These are phyloP conservation scores for Sphaerulina musiva DNA, from an alignment of 2,329 filamentous ascomycete species.

Conservation along the genomic window DNA sequence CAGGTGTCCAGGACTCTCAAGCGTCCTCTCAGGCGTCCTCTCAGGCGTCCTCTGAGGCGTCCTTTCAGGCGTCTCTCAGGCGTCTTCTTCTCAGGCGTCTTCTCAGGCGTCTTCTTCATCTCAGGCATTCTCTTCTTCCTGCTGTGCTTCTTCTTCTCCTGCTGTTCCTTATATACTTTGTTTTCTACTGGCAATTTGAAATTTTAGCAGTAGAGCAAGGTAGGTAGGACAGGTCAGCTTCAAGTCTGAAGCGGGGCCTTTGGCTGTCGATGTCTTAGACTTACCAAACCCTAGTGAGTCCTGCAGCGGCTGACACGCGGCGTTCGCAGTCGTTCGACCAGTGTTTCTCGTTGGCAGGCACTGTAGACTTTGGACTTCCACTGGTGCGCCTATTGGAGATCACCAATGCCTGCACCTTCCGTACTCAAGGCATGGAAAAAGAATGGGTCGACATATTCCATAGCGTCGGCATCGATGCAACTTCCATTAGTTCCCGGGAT, in stretches of 20 bases:
- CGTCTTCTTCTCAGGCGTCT: too few relatives aligned
- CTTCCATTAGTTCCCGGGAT: neutral
- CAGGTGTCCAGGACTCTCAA: too few relatives aligned
- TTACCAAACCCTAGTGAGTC: neutral
- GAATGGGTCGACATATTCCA: neutral
- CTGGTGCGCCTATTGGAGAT: neutral
- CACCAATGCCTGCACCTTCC: neutral
- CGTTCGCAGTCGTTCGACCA: slow-evolving; percentile 7
- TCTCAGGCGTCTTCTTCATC: too few relatives aligned
- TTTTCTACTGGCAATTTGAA: too few relatives aligned
- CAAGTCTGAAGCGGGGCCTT: neutral
- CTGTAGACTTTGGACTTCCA: slow-evolving; percentile 5
- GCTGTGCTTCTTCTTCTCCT: too few relatives aligned
- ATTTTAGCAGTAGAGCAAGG: neutral
- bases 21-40: too few relatives aligned
- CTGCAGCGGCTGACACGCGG: neutral
- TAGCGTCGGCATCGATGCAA: neutral
- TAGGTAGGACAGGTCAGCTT: too few relatives aligned
- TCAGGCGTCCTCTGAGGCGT: too few relatives aligned
- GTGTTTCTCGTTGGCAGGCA: slow-evolving; percentile 1
- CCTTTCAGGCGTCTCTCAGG: too few relatives aligned
- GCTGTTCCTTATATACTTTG: too few relatives aligned
- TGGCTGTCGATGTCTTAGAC: neutral
- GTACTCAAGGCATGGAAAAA: too few relatives aligned
- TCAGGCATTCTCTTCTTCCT: too few relatives aligned